Base-by-base conservation (phyloP, 2,329 filamentous ascomycete genomes). In the Pyricularia grisea region DNA sequence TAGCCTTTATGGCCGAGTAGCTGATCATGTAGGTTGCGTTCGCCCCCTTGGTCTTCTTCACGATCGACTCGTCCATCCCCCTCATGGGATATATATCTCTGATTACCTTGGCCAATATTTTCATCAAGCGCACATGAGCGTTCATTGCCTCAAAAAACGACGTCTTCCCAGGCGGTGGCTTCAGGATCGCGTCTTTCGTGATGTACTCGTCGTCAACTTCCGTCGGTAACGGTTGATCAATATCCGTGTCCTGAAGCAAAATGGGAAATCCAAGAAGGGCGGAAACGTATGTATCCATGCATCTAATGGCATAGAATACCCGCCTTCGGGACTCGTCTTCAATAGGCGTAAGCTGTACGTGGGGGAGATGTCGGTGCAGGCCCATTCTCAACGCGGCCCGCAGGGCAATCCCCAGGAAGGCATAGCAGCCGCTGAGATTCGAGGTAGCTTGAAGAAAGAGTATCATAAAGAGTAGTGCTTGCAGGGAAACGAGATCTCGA, bases 371-470 rank as follows among this genome's bases (percentile, higher is more conserved):
- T 68, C 92, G 89, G 76, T 95, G 92, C 30, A 94, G 81, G 9
- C 92, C 92, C 79, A 94, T 89, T 66, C 91, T 87, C 42, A 94
- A 79, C n/a, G 90, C 88, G 7, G 90, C 90, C 67, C 91, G 87
- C 66, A 94, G 81, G 2, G 91, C 92, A 73, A 94, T 90, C 7
- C 92, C 92, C 66, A 94, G 85, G 73, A 92, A 93, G 0, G 91
- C 88, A 77, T 94, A 94, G 76, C 92, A 94, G 11, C 88, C 90
- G 75, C 89, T 92, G 33, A 94, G 80, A 75, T 92, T 92, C 11
- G 91, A 91, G 1, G 92, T 92, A 2, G 90, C 88, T 75, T 95
- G 92, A 0, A 94, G 83, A 75, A 94, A 95, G 2, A 94, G 81
- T 66, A 93, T 90, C 85, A 93, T 91, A 76, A 92, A 93, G 25